A percentile compares a stretch with the other conserved stretches of the same genome.
These are phyloP conservation scores for Saccharomycopsis hybrid DNA, from an alignment of 1,139 yeast species.

Conservation along the genomic window DNA sequence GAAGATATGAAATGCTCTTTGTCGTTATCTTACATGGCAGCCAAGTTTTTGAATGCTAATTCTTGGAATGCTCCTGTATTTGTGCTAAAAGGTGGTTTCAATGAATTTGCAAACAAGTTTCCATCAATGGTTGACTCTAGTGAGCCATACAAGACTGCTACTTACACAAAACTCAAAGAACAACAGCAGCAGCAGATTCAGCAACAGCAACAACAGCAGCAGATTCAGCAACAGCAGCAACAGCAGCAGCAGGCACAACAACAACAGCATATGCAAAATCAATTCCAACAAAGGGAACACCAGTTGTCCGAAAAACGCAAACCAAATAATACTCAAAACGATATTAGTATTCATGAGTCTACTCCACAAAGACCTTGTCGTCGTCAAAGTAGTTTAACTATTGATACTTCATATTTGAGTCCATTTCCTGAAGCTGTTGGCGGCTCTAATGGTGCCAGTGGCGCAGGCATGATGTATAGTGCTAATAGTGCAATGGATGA, in stretches of 20 bases:
- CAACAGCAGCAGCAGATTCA: slow-evolving; percentile 9
- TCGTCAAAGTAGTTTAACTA: slow-evolving; percentile 23
- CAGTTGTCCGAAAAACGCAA: no score
- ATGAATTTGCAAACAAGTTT: slow-evolving; percentile 27
- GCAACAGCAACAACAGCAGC: not conserved
- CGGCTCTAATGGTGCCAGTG: slow-evolving; percentile 23
- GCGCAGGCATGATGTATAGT: not conserved
- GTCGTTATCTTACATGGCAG: slow-evolving; percentile 40
- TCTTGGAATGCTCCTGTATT: slow-evolving; percentile 33
- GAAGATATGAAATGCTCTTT: slow-evolving; percentile 29
- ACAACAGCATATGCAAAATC: no score
- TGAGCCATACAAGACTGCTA: slow-evolving; percentile 21
- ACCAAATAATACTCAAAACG: no score
- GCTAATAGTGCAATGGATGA: no score
- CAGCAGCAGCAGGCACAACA: no score
- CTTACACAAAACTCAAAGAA: slow-evolving; percentile 5
- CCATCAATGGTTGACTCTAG: slow-evolving; percentile 26
- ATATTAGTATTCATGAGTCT: no score
- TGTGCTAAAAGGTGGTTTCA: slow-evolving; percentile 33
- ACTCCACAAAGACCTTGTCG: no score
- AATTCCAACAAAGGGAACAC: no score
- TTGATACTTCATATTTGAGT: slow-evolving; percentile 24
- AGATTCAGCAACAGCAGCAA: no score
- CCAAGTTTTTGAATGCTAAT: slow-evolving; percentile 27
- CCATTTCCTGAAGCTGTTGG: no score